Base-by-base conservation (phyloP, 2,329 filamentous ascomycete genomes). In the Elsinoe arachidis region DNA sequence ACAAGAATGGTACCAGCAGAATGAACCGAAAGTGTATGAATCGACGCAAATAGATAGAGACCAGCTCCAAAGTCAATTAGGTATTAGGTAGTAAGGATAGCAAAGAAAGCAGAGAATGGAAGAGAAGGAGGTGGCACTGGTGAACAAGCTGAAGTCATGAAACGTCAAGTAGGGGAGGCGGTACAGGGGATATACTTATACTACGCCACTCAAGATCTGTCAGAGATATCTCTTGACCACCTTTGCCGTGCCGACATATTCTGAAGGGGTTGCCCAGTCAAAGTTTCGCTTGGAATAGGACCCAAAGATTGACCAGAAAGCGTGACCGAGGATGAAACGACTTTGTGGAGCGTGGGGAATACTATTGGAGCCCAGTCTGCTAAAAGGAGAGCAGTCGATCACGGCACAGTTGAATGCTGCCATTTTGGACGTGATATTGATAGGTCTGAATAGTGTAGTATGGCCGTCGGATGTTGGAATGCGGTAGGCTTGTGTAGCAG, bases 141-240 rank as follows among this genome's bases (percentile, higher is more conserved):
- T 53, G 49, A 53, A 53, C 49, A 53, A 53, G 49, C 49, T 53
- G 49, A 39, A 53, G 33, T 53, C 49, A 21, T 53, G 49, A 53
- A 53, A 53, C 49, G 26, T 53, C 11, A 35, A 34, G 49, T 39
- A 38, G 49, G 17, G 17, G 46, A 51, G 46, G 49, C 49, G 33
- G 49, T 53, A 53, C 49, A 53, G 19, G 34, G 14, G 23, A 53
- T 53, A 53, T 53, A 53, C 49, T 53, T 53, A 53, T 53, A 53
- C 49, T 15, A n/a, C 19, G 34, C 49, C 49, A n/a, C 17, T 39
- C 10, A 17, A 34, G 2, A 34, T 15, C 12, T 38, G 7, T 39
- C 15, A 35, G n/a, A 51, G 12, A 15, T 19, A 35, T 35, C 12
- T 21, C 26, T 34, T 7, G 26, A 30, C n/a, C 30, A 35, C 7